Conservation (phyloP, 2,329 filamentous ascomycete genomes). For the Seiridium unicorne region DNA sequence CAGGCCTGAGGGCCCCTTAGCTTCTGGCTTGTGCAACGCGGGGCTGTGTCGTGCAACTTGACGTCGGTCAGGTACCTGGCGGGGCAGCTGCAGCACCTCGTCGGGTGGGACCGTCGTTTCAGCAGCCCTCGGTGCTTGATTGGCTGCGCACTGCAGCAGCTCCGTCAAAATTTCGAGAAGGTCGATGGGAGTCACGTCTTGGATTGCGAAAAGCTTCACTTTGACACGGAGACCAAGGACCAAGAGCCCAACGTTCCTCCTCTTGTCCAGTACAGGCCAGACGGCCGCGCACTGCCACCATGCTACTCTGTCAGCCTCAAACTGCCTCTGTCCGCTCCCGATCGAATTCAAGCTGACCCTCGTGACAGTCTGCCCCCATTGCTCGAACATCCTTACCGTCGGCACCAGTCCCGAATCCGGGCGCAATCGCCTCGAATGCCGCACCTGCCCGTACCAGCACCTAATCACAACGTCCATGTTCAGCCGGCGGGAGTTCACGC, state of each 20-base stretch:
- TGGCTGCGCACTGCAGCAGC: conserved; percentile 14
- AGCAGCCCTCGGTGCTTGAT: conserved; percentile 14
- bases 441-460: conserved; percentile 92
- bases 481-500: conserved; percentile 79
- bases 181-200: conserved; percentile 3
- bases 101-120: conserved; percentile 7
- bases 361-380: conserved; percentile 73
- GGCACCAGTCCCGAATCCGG: conserved; percentile 51
- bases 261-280: neutral
- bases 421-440: conserved; percentile 87
- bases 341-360: neutral
- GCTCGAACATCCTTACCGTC: conserved; percentile 81
- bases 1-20: neutral
- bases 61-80: neutral
- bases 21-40: neutral
- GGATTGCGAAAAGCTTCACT: conserved; percentile 1
- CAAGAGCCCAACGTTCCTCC: neutral
- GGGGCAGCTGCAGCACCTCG: neutral
- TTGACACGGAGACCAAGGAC: neutral
- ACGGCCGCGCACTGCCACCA: neutral
- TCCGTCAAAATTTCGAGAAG: conserved; percentile 10
- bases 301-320: conserved; percentile 11
- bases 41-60: neutral
- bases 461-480: conserved; percentile 76
- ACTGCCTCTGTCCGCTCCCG: too few relatives aligned